Evolutionary conservation across 805 yeast genomes (phyloP), one percentile per base, ranked within the genome.

Genomic region (Metschnikowia peoriensis): DNA sequence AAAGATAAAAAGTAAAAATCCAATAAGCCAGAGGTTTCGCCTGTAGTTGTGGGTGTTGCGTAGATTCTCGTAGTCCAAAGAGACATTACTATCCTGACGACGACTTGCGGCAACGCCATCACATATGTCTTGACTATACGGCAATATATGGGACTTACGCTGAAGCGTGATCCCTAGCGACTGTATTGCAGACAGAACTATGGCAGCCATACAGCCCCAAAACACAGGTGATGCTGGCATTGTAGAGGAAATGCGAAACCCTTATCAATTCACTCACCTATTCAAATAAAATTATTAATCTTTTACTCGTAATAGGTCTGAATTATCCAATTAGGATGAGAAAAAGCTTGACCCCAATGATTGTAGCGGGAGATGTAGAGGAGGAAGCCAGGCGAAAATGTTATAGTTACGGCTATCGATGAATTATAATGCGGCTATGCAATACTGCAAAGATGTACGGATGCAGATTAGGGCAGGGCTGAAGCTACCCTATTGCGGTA

Each of bases 81-180:
- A 7, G 32, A 22, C 45, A 6, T 14, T 28, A 12, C 37, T 37
- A 6, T 55, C 62, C 38, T 59, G 49, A 37, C 56, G 53, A 16
- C 51, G 41, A 39, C 40, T 44, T 8, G 50, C 47, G n/a, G 48
- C 53, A 16, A 56, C 47, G 34, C 43, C 51, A 35, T 54, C 57
- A 2, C 54, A 53, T 7, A 56, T 50, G 32, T 53, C 56, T 34
- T 56, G 58, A 9, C 49, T 43, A 22, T 53, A 56, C 5, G 62
- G 60, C 12, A 59, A 52, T n/a, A 87, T 64, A 62, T 89, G 92
- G 1, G 94, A 83, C 61, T 87, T 86, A 46, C 96, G 73, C 68
- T 90, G 97, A 39, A 89, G 73, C 2, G 94, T 88, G 39, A 89
- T 77, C 0, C 97, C 96, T 16, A 89, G 70, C 1, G 94, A 84